Evolutionary conservation across 2,329 filamentous ascomycete species (phyloP), one percentile per base, ranked within the genome.

Genomic region (Escovopsis sp.): DNA sequence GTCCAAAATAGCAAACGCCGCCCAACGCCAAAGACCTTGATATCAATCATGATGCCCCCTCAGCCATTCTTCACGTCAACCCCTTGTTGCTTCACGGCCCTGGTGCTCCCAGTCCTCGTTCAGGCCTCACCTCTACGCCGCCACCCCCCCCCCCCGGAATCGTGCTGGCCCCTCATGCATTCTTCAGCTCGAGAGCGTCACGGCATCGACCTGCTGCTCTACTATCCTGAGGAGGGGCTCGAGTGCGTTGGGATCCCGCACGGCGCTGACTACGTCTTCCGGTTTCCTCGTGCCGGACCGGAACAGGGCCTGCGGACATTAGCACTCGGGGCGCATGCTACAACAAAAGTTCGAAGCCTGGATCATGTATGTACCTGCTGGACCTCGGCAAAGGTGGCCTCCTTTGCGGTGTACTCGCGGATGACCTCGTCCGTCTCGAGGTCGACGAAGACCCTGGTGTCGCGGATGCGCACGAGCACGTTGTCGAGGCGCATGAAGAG

Each of bases 401-500:
- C 89, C 57, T 83, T 81, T n/a, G 81, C 80, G 15, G 84, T 84
- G 55, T 94, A 95, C 63, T 98, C 89, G 47, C 89, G 71, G 27
- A 94, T 80, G 27, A 96, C 81, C 55, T 84, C 76, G 39, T 81
- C 75, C 14, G 72, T 78, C 35, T 69, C 75, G 58, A 96, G 94
- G 57, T 98, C 91, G 43, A 95, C 76, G 59, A 93, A 98, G 30
- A 98, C 70, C 47, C 91, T 72, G 1, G 89, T 96, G 57, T 98
- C 91, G 42, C 89, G 72, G 43, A 98, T 75, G 43, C 91, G 72
- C 44, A 95, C 74, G 35, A 98, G 56, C 37, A 98, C 91, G 53
- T 86, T 82, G 55, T 98, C 91, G 33, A 98, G 68, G 44, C 91
- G 74, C 81, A 98, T 84, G 61, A 94, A 98, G 57, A 95, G 80